A percentile compares a stretch with the other conserved stretches of the same genome.
Conservation (phyloP, 164 flowering plant species). For the Buxus sempervirens region DNA sequence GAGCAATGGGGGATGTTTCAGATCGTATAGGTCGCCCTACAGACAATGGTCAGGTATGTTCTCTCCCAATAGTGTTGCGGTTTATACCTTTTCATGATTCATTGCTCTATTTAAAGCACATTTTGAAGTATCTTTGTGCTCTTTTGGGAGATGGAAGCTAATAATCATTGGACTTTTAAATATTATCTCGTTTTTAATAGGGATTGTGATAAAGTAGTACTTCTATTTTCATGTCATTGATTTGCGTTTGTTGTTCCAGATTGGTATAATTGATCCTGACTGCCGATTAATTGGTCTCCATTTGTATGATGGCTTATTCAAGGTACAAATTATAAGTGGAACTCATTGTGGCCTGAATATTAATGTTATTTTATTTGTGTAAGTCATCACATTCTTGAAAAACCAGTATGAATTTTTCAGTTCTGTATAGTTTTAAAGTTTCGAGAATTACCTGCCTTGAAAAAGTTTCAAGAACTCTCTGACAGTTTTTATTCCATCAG, state of each 20-base stretch:
- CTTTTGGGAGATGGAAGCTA: background rate
- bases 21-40: slow-evolving; percentile 98
- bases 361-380: background rate
- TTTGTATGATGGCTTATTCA: slow-evolving; percentile 96
- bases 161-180: background rate
- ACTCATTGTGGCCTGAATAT: background rate
- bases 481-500: slow-evolving; percentile 32
- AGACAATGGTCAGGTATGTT: slow-evolving; percentile 90
- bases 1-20: slow-evolving; percentile 98
- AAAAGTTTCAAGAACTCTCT: background rate
- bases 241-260: slow-evolving; percentile 40
- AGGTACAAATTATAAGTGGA: slow-evolving; percentile 45
- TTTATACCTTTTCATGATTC: background rate
- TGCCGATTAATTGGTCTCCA: slow-evolving; percentile 98
- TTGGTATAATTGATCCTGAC: slow-evolving; percentile 97
- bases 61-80: background rate
- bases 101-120: too few species aligned
- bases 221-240: background rate
- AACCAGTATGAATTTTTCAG: background rate
- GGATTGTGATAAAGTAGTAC: background rate
- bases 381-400: background rate
- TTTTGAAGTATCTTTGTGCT: background rate
- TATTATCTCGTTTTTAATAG: background rate
- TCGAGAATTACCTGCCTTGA: background rate
- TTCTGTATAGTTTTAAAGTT: background rate